A percentile compares a stretch with the other conserved stretches of the same genome.
phyloP scores from a whole-genome alignment of 768 basidiomycete genomes.

The Cystofilobasidium macerans region DNA sequence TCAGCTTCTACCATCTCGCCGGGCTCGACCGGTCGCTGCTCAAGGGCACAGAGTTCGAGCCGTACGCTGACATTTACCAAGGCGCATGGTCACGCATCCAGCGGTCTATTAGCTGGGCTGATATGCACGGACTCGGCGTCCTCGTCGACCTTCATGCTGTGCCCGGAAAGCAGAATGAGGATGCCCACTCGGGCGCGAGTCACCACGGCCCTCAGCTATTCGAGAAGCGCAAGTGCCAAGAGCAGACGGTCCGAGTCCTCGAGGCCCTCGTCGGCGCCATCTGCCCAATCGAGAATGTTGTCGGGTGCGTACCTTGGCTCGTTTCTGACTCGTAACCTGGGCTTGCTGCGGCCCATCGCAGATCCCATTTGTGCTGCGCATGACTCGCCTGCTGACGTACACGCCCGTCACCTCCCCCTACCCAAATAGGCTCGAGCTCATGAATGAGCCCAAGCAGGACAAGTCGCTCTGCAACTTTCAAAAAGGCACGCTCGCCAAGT shows the following conservation, averaged over 20 bases:
- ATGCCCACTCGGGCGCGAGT: constrained; percentile 53
- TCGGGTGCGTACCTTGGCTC: constrained; percentile 9
- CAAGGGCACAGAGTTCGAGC: constrained; percentile 55
- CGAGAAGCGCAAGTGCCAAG: constrained; percentile 41
- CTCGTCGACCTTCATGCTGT: constrained; percentile 38
- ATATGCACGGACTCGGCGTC: constrained; percentile 58
- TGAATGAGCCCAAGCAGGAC: constrained; percentile 51
- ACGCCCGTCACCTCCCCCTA: neutral
- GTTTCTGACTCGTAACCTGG: too few species aligned
- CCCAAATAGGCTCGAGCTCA: constrained; percentile 41
- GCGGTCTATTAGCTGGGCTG: constrained; percentile 50
- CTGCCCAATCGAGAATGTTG: constrained; percentile 18
- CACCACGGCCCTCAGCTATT: constrained; percentile 44
- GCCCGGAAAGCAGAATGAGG: constrained; percentile 38
- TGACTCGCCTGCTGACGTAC: neutral
- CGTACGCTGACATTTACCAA: constrained; percentile 43
- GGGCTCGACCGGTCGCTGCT: constrained; percentile 62
- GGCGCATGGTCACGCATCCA: constrained; percentile 63
- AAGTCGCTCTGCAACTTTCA: constrained; percentile 56
- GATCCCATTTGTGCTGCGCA: neutral
- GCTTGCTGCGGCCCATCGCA: neutral
- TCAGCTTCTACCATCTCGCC: constrained; percentile 66
- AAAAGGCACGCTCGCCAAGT: constrained; percentile 44
- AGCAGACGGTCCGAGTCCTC: constrained; percentile 47
- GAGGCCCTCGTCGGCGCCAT: constrained; percentile 40